A percentile compares a stretch with the other conserved stretches of the same genome.
Conservation (phyloP, 2,329 filamentous ascomycete species). For the Ophiostoma sp. region DNA sequence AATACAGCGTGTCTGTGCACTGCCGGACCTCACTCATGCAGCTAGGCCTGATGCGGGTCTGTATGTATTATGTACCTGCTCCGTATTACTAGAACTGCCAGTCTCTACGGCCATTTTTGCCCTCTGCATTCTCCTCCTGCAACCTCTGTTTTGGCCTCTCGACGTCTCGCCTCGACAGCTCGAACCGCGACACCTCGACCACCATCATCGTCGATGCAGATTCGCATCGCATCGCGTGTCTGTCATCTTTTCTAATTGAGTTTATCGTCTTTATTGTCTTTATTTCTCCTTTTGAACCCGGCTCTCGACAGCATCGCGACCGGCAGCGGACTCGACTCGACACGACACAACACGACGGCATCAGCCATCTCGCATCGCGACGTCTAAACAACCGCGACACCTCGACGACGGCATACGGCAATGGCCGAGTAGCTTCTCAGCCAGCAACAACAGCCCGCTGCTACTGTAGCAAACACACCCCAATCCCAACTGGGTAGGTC, state of each 20-base stretch:
- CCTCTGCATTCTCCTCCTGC: slow-evolving; percentile 11
- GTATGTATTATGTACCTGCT: not conserved
- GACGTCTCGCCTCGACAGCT: not conserved
- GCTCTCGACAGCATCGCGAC: not conserved
- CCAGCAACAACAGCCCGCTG: not conserved
- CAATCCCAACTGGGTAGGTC: not conserved
- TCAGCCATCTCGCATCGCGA: not conserved
- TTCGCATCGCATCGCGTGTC: not conserved
- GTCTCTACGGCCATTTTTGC: not conserved
- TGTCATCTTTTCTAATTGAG: not conserved
- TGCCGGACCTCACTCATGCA: not conserved
- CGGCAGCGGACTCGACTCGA: not conserved
- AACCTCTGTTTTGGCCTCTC: not conserved
- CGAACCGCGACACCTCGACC: not conserved
- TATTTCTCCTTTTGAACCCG: not conserved
- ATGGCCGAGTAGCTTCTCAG: not conserved
- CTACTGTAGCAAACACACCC: too few species aligned
- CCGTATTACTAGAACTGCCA: not conserved
- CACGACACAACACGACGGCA: not conserved
- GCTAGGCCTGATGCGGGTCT: slow-evolving; percentile 8
- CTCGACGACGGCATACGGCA: not conserved
- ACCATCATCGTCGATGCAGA: not conserved
- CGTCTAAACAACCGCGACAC: not conserved
- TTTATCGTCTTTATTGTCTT: not conserved
- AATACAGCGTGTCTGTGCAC: too few species aligned